phyloP scores from a whole-genome alignment of 257 asterid genomes.

The Nicotiana obtusifolia region DNA sequence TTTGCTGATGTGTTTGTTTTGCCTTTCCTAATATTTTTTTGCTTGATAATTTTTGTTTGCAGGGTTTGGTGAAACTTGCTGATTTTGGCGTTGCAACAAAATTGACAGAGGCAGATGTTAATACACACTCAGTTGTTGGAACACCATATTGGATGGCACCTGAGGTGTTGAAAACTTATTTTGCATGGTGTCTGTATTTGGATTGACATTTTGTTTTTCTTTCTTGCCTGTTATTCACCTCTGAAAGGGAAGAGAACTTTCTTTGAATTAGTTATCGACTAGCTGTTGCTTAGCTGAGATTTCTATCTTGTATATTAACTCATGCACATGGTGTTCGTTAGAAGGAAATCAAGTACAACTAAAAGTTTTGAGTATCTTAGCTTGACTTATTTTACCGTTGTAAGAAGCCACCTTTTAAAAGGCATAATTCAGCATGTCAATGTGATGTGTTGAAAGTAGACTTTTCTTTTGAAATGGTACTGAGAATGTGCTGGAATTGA shows the following conservation, averaged over 20 bases:
- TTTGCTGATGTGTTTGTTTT: neutral
- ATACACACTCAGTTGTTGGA: conserved; percentile 97
- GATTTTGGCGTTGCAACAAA: conserved; percentile 99
- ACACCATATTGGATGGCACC: conserved; percentile 99
- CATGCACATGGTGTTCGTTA: neutral
- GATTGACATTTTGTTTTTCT: neutral
- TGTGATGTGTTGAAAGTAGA: neutral
- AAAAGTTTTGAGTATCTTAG: neutral
- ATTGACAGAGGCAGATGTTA: conserved; percentile 87
- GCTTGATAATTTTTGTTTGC: conserved; percentile 38
- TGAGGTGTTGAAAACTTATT: conserved; percentile 47
- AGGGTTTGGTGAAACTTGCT: conserved; percentile 99
- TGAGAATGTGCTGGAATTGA: too few species aligned
- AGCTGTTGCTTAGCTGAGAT: neutral
- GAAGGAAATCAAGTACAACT: neutral
- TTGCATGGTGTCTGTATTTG: neutral
- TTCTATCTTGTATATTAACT: neutral
- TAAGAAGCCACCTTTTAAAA: neutral
- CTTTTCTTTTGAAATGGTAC: too few species aligned
- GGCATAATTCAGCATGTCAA: neutral
- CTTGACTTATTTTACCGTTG: neutral
- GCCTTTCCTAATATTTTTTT: neutral
- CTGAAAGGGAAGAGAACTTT: neutral
- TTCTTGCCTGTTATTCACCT: conserved; percentile 5
- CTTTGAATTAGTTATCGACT: neutral